Evolutionary conservation across 2,329 filamentous ascomycete genomes (phyloP).

Genomic region (Paecilomyces formosus): DNA sequence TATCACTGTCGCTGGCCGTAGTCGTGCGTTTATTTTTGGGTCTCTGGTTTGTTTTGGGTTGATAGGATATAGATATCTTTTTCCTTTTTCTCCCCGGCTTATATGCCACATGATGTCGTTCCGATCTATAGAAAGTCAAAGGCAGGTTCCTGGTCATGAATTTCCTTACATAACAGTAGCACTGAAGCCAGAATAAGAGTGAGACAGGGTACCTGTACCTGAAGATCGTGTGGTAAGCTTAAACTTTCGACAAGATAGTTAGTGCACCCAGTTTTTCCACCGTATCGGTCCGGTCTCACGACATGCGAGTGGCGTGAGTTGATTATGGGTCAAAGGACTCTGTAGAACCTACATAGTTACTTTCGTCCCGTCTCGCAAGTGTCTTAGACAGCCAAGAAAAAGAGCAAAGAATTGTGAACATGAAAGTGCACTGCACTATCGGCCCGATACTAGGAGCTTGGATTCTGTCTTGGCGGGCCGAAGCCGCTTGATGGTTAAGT

Average conservation of each 20-base stretch:
- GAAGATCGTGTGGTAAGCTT: background rate
- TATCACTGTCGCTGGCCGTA: background rate
- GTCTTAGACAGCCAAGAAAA: no score
- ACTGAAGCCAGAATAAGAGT: background rate
- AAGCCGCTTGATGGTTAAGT: no score
- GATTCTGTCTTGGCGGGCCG: no score
- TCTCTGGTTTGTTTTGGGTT: background rate
- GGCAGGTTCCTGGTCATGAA: background rate
- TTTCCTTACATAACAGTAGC: background rate
- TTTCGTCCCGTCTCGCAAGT: no score
- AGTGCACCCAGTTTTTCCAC: background rate
- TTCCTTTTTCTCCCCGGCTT: background rate
- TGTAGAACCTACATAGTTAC: no score
- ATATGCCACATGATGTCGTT: background rate
- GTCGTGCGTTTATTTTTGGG: background rate
- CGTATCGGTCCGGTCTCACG: no score
- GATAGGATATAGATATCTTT: background rate
- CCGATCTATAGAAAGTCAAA: background rate
- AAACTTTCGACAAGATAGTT: background rate
- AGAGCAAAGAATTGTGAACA: no score
- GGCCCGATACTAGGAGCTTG: no score
- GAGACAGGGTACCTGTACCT: background rate
- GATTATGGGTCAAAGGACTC: no score
- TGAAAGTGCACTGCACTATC: no score
- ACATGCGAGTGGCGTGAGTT: no score